phyloP scores from a whole-genome alignment of 768 basidiomycete genomes.

The Boletus rubroflammeus region DNA sequence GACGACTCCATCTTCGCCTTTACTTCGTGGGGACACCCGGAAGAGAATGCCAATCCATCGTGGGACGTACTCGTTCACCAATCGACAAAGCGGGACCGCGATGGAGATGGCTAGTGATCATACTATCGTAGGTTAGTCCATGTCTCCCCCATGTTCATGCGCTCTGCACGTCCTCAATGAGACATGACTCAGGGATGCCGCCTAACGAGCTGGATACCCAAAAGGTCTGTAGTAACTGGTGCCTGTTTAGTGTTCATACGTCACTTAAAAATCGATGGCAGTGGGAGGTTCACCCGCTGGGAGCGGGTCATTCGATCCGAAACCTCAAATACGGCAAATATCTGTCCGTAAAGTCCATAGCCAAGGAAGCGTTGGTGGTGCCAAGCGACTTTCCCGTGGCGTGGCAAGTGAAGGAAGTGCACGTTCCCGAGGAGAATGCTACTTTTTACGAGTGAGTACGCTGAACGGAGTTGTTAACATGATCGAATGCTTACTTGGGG shows the following conservation, averaged over 20 bases:
- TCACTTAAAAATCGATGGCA: conserved; percentile 3
- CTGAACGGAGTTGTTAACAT: neutral
- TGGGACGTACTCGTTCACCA: conserved; percentile 30
- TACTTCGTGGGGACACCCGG: conserved; percentile 11
- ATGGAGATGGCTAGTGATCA: conserved; percentile 28
- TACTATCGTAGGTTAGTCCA: conserved; percentile 21
- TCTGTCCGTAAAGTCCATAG: conserved; percentile 23
- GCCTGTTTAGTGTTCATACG: neutral
- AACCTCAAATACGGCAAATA: conserved; percentile 33
- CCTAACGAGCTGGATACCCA: conserved; percentile 28
- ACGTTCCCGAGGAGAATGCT: conserved; percentile 24
- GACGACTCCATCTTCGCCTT: conserved; percentile 3
- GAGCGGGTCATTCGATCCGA: conserved; percentile 30
- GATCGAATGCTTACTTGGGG: neutral
- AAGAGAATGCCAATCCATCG: conserved; percentile 28
- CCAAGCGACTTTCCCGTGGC: conserved; percentile 29
- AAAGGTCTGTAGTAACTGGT: conserved; percentile 16
- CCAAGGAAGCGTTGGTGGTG: conserved; percentile 23
- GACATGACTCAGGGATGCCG: conserved; percentile 23
- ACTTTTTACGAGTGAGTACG: conserved; percentile 27
- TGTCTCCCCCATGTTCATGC: neutral
- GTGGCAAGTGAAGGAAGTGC: conserved; percentile 27
- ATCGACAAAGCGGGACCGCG: conserved; percentile 32
- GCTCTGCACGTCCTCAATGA: neutral
- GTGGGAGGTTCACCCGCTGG: conserved; percentile 30